phyloP scores from a whole-genome alignment of 495 filamentous ascomycete genomes.

The Amniculicola lignicola region DNA sequence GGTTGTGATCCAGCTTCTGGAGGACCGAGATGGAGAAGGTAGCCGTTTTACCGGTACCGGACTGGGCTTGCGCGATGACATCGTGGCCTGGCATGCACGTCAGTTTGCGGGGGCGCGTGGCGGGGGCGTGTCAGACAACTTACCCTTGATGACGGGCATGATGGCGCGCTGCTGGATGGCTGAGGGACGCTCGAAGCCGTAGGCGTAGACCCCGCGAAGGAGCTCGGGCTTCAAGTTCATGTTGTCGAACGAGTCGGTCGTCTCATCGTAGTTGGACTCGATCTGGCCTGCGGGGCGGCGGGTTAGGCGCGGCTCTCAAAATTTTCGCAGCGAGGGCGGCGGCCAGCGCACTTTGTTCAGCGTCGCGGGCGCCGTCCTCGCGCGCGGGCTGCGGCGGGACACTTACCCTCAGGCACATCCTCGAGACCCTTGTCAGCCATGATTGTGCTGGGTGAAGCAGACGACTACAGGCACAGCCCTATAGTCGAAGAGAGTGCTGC shows the following conservation, averaged over 20 bases:
- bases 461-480: conserved; percentile 71
- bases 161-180: conserved; percentile 97
- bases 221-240: conserved; percentile 95
- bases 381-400: not conserved
- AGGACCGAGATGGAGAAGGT: conserved; percentile 98
- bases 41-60: conserved; percentile 97
- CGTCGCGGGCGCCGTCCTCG: not conserved
- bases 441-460: conserved; percentile 64
- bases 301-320: conserved; percentile 27
- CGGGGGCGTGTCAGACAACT: not conserved
- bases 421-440: conserved; percentile 98
- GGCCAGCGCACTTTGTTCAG: no score
- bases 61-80: conserved; percentile 98
- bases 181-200: conserved; percentile 96
- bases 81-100: conserved; percentile 56
- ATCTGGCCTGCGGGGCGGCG: conserved; percentile 69
- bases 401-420: conserved; percentile 82
- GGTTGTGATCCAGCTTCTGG: conserved; percentile 18
- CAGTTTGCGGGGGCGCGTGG: not conserved
- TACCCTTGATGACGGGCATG: conserved; percentile 95
- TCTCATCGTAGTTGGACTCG: conserved; percentile 99
- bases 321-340: conserved; percentile 29
- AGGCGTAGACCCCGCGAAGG: conserved; percentile 95
- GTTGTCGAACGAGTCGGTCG: conserved; percentile 79
- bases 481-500: conserved; percentile 48